These are phyloP conservation scores for Lithohypha guttulata DNA, from an alignment of 2,329 filamentous ascomycete genomes.

Conservation along the genomic window DNA sequence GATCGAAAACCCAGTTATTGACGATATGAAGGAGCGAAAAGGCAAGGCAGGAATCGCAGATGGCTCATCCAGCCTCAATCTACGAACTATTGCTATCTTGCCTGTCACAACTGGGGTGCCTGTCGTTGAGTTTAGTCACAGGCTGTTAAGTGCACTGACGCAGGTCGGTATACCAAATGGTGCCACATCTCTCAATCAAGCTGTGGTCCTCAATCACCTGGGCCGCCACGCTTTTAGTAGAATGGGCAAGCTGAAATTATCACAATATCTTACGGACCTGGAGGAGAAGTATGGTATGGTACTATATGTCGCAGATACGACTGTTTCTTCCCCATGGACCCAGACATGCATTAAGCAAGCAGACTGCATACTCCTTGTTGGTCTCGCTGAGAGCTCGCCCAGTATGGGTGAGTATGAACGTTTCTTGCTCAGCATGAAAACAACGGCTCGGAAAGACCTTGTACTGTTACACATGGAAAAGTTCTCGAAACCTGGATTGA, in stretches of 20 bases:
- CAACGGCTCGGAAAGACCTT: constrained; percentile 84
- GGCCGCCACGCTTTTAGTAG: constrained; percentile 93
- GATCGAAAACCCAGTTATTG: constrained; percentile 66
- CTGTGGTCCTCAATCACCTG: constrained; percentile 85
- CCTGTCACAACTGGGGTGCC: constrained; percentile 86
- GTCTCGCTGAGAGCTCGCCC: constrained; percentile 78
- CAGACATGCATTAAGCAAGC: constrained; percentile 96
- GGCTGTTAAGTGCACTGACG: constrained; percentile 72
- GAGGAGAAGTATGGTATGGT: constrained; percentile 97
- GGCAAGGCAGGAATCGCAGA: constrained; percentile 31
- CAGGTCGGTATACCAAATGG: constrained; percentile 86
- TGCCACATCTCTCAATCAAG: constrained; percentile 84
- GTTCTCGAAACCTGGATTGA: constrained; percentile 74
- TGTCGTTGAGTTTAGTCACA: constrained; percentile 87
- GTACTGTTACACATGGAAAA: constrained; percentile 82
- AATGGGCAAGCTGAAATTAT: constrained; percentile 92
- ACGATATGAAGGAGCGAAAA: constrained; percentile 51
- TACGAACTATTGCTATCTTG: constrained; percentile 83
- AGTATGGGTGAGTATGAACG: constrained; percentile 92
- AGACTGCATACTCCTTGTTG: constrained; percentile 88
- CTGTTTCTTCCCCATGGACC: constrained; percentile 94
- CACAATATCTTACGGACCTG: constrained; percentile 89
- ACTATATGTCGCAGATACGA: constrained; percentile 91
- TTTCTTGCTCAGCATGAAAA: constrained; percentile 93
- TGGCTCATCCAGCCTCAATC: constrained; percentile 71